Evolutionary conservation across 768 basidiomycete species (phyloP).

Genomic region (Phylloporus scabripes): DNA sequence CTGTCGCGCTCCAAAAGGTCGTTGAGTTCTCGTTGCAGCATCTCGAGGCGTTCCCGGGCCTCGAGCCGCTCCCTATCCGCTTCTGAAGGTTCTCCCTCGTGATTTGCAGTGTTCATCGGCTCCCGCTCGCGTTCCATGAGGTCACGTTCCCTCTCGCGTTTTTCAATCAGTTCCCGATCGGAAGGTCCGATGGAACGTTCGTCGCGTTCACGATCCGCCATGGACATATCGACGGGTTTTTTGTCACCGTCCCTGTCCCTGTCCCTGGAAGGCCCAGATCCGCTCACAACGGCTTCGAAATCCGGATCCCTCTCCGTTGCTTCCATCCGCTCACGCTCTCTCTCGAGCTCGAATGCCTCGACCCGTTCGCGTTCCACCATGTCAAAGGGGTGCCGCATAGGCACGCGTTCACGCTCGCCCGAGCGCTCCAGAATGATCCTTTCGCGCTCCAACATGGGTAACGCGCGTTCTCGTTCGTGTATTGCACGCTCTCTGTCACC

Average conservation of each 20-base stretch:
- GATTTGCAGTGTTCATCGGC: conserved; percentile 8
- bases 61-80: conserved; percentile 25
- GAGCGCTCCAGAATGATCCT: conserved; percentile 16
- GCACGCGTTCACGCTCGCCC: conserved; percentile 23
- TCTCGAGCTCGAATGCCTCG: conserved; percentile 30
- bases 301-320: conserved; percentile 29
- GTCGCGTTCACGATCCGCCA: conserved; percentile 20
- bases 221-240: conserved; percentile 11
- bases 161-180: conserved; percentile 22
- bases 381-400: conserved; percentile 19
- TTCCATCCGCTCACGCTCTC: conserved; percentile 30
- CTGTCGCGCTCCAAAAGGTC: conserved; percentile 29
- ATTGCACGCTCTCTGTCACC: conserved; percentile 22
- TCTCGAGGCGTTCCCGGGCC: conserved; percentile 24
- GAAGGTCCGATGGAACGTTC: conserved; percentile 17
- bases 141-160: conserved; percentile 28
- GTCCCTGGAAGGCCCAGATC: conserved; percentile 14
- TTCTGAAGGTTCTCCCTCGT: conserved; percentile 20
- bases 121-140: conserved; percentile 23
- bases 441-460: conserved; percentile 20
- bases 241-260: conserved; percentile 24
- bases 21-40: conserved; percentile 30
- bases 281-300: conserved; percentile 13
- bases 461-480: conserved; percentile 20
- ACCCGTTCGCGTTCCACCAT: conserved; percentile 24